Evolutionary conservation across 78 protist genomes (phyloP).

Genomic region (Chrysochromulina tobinii): DNA sequence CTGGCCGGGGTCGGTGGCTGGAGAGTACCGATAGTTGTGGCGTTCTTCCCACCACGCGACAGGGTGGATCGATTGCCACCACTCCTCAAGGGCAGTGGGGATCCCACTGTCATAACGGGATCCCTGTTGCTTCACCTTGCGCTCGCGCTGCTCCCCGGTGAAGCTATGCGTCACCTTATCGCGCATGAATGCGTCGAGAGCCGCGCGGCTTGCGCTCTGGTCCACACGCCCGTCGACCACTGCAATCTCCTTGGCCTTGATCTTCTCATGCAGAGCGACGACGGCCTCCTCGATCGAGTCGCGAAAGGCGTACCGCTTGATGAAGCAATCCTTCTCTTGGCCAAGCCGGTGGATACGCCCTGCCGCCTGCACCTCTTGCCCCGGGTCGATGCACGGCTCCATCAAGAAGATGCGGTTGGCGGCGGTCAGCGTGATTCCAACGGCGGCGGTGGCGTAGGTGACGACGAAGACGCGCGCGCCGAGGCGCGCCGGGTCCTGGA

Average conservation of each 20-base stretch:
- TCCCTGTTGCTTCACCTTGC: too few species aligned
- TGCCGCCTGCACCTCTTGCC: not conserved
- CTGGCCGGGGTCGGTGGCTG: too few species aligned
- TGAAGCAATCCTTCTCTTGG: not conserved
- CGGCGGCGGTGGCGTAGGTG: not conserved
- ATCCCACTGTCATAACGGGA: too few species aligned
- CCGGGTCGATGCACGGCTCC: slow-evolving; percentile 1
- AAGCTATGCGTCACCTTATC: too few species aligned
- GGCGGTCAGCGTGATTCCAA: not conserved
- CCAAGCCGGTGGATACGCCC: slow-evolving; percentile 7
- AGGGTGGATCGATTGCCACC: too few species aligned
- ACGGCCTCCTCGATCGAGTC: not conserved
- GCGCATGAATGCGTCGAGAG: too few species aligned
- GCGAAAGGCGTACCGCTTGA: not conserved
- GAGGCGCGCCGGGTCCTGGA: not conserved
- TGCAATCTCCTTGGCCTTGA: not conserved
- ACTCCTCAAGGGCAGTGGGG: too few species aligned
- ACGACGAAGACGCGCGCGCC: too few species aligned
- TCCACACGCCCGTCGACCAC: not conserved
- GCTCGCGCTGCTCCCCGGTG: too few species aligned
- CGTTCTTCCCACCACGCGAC: too few species aligned
- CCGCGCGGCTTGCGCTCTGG: too few species aligned
- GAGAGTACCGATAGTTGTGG: too few species aligned
- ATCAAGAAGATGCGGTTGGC: not conserved
- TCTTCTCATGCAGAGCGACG: not conserved